These are phyloP conservation scores for Naganishia albida DNA, from an alignment of 1,284 basidiomycete genomes.

Conservation along the genomic window DNA sequence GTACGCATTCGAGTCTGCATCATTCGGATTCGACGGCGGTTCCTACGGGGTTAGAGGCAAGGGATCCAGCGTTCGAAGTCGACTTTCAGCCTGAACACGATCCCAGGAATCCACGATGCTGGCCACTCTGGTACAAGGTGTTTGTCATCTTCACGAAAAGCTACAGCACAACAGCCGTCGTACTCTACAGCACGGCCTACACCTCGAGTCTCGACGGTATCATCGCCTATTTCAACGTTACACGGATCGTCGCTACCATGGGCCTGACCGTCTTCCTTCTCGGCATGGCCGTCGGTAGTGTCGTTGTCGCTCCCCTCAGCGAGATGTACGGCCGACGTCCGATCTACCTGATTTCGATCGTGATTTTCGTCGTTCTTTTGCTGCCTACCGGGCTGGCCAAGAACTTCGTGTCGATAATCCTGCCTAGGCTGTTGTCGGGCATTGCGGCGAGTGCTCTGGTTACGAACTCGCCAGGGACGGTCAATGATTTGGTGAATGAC, in stretches of 20 bases:
- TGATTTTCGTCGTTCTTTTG: conserved; percentile 11
- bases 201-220: conserved; percentile 43
- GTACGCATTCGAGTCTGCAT: conserved; percentile 13
- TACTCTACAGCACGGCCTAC: conserved; percentile 28
- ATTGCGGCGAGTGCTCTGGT: conserved; percentile 14
- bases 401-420: conserved; percentile 14
- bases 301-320: conserved; percentile 65
- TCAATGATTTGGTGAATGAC: conserved; percentile 25
- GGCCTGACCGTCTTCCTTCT: conserved; percentile 66
- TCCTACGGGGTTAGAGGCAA: not conserved
- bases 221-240: conserved; percentile 58
- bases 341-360: conserved; percentile 57
- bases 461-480: conserved; percentile 20
- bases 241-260: conserved; percentile 60
- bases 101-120: conserved; percentile 16
- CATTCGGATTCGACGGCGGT: conserved; percentile 17
- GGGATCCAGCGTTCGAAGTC: conserved; percentile 26
- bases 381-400: conserved; percentile 14
- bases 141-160: conserved; percentile 24
- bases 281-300: conserved; percentile 40
- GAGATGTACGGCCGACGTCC: conserved; percentile 63
- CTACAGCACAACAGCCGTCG: conserved; percentile 26
- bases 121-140: conserved; percentile 23
- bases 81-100: conserved; percentile 9
- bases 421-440: conserved; percentile 6